phyloP scores from a whole-genome alignment of 2,329 filamentous ascomycete species.

The Cladophialophora immunda region DNA sequence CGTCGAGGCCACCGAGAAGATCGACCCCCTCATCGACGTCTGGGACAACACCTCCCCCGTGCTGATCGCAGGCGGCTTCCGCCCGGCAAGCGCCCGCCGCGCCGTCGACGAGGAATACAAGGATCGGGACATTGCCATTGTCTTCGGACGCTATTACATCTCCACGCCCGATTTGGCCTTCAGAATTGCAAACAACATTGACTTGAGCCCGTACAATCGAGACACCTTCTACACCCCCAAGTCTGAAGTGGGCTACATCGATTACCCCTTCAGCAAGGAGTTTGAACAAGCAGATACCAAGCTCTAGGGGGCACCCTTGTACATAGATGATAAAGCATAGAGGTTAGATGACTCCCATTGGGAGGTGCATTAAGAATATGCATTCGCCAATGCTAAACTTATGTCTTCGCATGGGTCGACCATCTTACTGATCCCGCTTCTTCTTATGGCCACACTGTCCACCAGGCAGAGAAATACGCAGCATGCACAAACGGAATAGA shows the following conservation, averaged over 20 bases:
- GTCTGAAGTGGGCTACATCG: slow-evolving; percentile 30
- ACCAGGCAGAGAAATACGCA: neutral
- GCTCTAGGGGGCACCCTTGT: slow-evolving; percentile 9
- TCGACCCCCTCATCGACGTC: slow-evolving; percentile 36
- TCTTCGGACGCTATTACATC: slow-evolving; percentile 59
- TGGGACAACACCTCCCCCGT: slow-evolving; percentile 64
- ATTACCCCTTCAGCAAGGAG: slow-evolving; percentile 28
- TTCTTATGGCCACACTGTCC: neutral
- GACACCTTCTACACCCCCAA: slow-evolving; percentile 33
- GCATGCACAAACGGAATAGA: neutral
- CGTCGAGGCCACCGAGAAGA: slow-evolving; percentile 44
- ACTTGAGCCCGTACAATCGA: slow-evolving; percentile 30
- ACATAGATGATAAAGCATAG: neutral
- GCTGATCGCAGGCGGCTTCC: slow-evolving; percentile 65
- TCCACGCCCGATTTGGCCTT: slow-evolving; percentile 61
- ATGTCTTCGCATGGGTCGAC: neutral
- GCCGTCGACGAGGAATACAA: slow-evolving; percentile 55
- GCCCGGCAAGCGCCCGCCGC: slow-evolving; percentile 60
- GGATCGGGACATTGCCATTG: slow-evolving; percentile 56
- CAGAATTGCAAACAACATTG: slow-evolving; percentile 50
- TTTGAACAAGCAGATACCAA: slow-evolving; percentile 20
- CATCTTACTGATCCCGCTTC: neutral
- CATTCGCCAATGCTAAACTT: slow-evolving; percentile 7
- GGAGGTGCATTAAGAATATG: slow-evolving; percentile 11
- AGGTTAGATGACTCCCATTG: neutral